Conservation (phyloP, 2,329 filamentous ascomycete genomes). For the Pseudofabraea citricarpa region DNA sequence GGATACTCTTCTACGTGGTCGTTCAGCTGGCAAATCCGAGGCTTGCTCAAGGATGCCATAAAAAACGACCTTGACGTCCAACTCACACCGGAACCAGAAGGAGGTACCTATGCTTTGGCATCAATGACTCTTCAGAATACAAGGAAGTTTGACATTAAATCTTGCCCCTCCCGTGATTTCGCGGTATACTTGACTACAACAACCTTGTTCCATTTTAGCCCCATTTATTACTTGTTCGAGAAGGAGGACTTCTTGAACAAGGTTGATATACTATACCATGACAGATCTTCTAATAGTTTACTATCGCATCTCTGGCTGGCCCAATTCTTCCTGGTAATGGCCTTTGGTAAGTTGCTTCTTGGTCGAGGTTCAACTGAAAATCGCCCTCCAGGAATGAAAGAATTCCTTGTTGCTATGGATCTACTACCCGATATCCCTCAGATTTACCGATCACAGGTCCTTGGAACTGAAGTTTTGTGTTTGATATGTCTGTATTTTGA, state of each 20-base stretch:
- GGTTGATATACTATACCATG: not conserved
- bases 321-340: not conserved
- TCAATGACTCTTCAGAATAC: not conserved
- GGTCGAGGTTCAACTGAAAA: not conserved
- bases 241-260: not conserved
- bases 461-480: not conserved
- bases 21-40: not conserved
- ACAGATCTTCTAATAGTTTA: not conserved
- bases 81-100: not conserved
- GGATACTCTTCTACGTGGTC: not conserved
- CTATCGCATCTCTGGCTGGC: not conserved
- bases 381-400: not conserved
- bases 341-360: not conserved
- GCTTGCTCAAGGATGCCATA: not conserved
- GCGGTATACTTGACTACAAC: not conserved
- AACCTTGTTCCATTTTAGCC: not conserved
- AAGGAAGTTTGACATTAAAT: not conserved
- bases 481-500: not conserved
- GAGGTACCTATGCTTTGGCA: not conserved
- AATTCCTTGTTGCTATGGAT: not conserved
- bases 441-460: not conserved
- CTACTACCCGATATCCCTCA: not conserved
- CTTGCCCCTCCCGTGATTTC: not conserved
- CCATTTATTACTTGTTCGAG: not conserved
- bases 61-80: not conserved